phyloP scores from a whole-genome alignment of 2,329 filamentous ascomycete genomes.

The Alternaria longipes region DNA sequence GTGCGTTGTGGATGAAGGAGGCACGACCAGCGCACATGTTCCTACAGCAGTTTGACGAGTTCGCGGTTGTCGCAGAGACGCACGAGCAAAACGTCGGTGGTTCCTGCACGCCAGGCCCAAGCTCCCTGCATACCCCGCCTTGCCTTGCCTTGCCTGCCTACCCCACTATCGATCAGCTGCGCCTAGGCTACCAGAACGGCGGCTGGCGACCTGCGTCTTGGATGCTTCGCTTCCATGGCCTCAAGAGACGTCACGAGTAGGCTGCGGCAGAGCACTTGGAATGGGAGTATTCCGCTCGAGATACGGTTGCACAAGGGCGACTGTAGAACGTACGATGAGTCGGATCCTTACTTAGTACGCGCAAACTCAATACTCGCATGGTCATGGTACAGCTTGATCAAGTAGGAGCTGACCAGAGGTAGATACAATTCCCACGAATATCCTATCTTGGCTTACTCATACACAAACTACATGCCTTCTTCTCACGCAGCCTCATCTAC shows the following conservation, averaged over 20 bases:
- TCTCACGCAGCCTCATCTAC: conserved; percentile 66
- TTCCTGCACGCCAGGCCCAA: conserved; percentile 11
- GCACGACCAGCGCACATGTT: conserved; percentile 13
- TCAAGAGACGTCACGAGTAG: conserved; percentile 47
- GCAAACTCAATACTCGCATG: neutral
- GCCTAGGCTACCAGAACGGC: conserved; percentile 24
- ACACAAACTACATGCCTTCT: conserved; percentile 70
- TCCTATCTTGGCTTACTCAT: conserved; percentile 75
- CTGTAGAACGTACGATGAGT: conserved; percentile 67
- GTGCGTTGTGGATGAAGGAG: conserved; percentile 12
- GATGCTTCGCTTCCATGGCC: conserved; percentile 21
- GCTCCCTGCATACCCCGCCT: conserved; percentile 22
- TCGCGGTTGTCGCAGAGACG: conserved; percentile 37
- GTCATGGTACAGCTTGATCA: conserved; percentile 4
- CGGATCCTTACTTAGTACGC: conserved; percentile 67
- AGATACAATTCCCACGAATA: conserved; percentile 70
- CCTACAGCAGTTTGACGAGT: conserved; percentile 10
- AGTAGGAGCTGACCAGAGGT: conserved; percentile 9
- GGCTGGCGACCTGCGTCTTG: conserved; percentile 17
- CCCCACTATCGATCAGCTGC: conserved; percentile 20
- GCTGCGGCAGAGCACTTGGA: conserved; percentile 65
- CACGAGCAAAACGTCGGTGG: conserved; percentile 10
- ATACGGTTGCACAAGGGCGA: conserved; percentile 67
- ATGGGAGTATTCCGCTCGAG: conserved; percentile 67
- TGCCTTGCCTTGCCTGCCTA: conserved; percentile 8